Base-by-base conservation (phyloP, 257 asterid species). In the Solanum megistacrolobum region DNA sequence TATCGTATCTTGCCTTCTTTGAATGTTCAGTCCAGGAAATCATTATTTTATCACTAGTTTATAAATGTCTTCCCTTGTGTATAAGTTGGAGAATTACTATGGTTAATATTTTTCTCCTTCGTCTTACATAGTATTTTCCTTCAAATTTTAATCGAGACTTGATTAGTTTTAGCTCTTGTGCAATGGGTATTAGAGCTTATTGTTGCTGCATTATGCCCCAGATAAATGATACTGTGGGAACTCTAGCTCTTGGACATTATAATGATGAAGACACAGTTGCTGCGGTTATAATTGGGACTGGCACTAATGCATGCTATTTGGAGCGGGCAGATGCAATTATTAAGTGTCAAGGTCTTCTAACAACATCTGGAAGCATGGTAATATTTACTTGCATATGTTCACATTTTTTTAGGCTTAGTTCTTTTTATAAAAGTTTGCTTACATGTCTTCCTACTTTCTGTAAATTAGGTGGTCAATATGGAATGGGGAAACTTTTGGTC, bases 401-500 rank as follows among this genome's bases (percentile, higher is more conserved):
- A 39, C n/a, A 48, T 52, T 48, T 27, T 23, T 52, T 20, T 46
- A 13, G n/a, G 75, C 69, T 48, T 20, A 0, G 60, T 32, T 73
- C 9, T 29, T 46, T 48, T 31, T 46, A 21, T 31, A 32, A 21
- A 48, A 65, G 32, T 36, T 48, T 5, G 48, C 83, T 46, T 86
- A 34, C 73, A 43, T 43, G 46, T 75, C 13, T 11, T 68, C 83
- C 46, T 38, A 18, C 68, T 55, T 82, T 83, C 35, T 66, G 35
- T 87, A 88, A 41, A 69, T 85, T 83, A 96, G 99, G 99, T 95
- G 13, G 94, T 96, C 66, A 95, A 96, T 90, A 94, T 94, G 94
- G 99, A 96, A 89, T 96, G 99, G 99, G 99, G 98, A 55, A 96
- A 96, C 89, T 96, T 95, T 89, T 94, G 98, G 96, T 94, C 98